Evolutionary conservation across 345 rosid genomes (phyloP).

Genomic region (Limnanthes douglasii): DNA sequence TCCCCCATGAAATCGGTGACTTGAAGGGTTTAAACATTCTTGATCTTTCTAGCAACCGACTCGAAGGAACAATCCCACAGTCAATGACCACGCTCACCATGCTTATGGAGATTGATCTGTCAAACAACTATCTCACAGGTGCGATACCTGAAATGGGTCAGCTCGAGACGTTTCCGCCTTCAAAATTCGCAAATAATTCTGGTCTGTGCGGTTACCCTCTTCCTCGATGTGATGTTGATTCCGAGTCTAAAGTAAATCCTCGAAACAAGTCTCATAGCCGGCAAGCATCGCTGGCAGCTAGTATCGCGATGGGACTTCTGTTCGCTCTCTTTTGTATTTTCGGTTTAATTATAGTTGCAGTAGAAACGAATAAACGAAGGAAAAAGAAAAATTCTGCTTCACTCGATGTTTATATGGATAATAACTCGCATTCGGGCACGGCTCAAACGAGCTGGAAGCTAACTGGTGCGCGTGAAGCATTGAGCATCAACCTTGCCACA

Average conservation of each 20-base stretch:
- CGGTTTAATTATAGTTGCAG: slow-evolving; percentile 29
- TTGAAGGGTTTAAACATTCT: slow-evolving; percentile 63
- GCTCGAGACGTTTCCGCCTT: slow-evolving; percentile 44
- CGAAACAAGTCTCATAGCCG: slow-evolving; percentile 30
- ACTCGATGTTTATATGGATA: slow-evolving; percentile 41
- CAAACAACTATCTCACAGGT: slow-evolving; percentile 61
- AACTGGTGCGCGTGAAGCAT: slow-evolving; percentile 51
- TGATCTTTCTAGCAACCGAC: slow-evolving; percentile 54
- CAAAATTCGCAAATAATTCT: slow-evolving; percentile 48
- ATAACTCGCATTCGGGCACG: slow-evolving; percentile 48
- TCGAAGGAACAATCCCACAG: slow-evolving; percentile 55
- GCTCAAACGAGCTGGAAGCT: slow-evolving; percentile 59
- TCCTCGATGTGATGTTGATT: slow-evolving; percentile 22
- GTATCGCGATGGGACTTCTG: slow-evolving; percentile 65
- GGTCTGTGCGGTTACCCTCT: slow-evolving; percentile 89
- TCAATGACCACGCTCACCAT: slow-evolving; percentile 38
- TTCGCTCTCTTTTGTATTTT: slow-evolving; percentile 61
- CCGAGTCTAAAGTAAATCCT: slow-evolving; percentile 10
- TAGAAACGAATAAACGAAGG: slow-evolving; percentile 51
- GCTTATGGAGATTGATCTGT: slow-evolving; percentile 57
- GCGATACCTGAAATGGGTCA: slow-evolving; percentile 69
- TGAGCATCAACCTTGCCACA: slow-evolving; percentile 67
- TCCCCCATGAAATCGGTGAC: slow-evolving; percentile 62
- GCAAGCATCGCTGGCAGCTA: slow-evolving; percentile 31
- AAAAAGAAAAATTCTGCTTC: slow-evolving; percentile 28